Percentiles rank a stretch among this genome's conserved stretches.
These are phyloP conservation scores for Aspergillus sclerotioniger DNA, from an alignment of 495 filamentous ascomycete species.

Conservation along the genomic window DNA sequence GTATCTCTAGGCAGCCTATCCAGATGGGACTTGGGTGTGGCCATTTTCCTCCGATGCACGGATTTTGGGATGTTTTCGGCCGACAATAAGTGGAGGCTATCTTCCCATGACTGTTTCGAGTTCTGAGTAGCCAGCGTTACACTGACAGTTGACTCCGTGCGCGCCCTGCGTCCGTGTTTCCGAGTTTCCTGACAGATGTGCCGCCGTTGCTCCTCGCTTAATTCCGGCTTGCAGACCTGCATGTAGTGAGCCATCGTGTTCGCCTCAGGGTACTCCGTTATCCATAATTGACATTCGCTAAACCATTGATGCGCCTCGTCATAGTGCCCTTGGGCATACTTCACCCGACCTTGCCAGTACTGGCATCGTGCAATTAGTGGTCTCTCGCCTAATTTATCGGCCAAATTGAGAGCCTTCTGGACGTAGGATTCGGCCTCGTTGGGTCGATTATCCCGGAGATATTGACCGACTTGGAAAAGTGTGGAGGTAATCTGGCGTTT, in stretches of 20 bases:
- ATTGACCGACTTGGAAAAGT: background rate
- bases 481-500: background rate
- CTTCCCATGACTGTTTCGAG: background rate
- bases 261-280: background rate
- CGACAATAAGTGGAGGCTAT: background rate
- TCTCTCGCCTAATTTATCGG: background rate
- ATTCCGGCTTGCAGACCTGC: background rate
- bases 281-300: background rate
- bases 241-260: background rate
- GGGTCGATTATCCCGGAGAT: background rate
- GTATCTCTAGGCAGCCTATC: background rate
- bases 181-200: background rate
- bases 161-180: too few relatives aligned
- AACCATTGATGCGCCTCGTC: conserved; percentile 14
- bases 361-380: conserved; percentile 13
- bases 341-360: conserved; percentile 23
- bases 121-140: background rate
- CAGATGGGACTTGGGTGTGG: background rate
- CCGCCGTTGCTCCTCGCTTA: background rate
- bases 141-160: too few relatives aligned
- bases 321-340: conserved; percentile 9
- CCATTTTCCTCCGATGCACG: background rate
- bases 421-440: conserved; percentile 3
- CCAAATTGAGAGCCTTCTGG: conserved; percentile 5
- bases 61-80: background rate